These are phyloP conservation scores for Lichtheimia ornata DNA, from an alignment of 371 early-diverging fungal species.

Conservation along the genomic window DNA sequence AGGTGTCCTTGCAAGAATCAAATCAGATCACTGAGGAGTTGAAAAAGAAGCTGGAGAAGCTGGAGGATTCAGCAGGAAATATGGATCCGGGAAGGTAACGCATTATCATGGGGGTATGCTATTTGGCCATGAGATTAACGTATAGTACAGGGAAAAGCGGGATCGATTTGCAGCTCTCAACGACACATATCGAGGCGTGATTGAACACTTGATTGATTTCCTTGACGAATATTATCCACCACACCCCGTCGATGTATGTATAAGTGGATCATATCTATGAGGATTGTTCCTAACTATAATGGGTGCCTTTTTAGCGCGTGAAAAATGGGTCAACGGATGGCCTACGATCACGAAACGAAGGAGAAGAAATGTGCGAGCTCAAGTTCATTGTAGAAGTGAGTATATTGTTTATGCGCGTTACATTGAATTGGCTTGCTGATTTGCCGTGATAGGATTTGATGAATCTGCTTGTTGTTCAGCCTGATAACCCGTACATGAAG, in stretches of 20 bases:
- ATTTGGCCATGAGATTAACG: no score
- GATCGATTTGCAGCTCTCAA: slow-evolving; percentile 15
- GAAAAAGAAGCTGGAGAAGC: slow-evolving; percentile 15
- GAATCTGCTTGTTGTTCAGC: slow-evolving; percentile 48
- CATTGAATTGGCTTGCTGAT: neutral
- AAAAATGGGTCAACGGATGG: neutral
- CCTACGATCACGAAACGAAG: slow-evolving; percentile 3
- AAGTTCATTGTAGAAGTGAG: slow-evolving; percentile 37
- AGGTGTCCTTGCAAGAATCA: slow-evolving; percentile 21
- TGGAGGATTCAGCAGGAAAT: slow-evolving; percentile 4
- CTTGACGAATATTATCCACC: slow-evolving; percentile 50
- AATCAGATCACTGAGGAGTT: slow-evolving; percentile 21
- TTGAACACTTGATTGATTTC: slow-evolving; percentile 48
- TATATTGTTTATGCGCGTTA: neutral
- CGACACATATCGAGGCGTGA: slow-evolving; percentile 21
- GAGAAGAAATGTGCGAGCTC: slow-evolving; percentile 31
- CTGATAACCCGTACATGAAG: slow-evolving; percentile 49
- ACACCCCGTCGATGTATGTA: slow-evolving; percentile 41
- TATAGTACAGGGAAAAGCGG: neutral
- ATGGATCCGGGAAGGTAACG: slow-evolving; percentile 6
- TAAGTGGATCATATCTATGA: neutral
- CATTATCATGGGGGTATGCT: neutral
- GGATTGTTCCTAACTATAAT: neutral
- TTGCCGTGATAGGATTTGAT: slow-evolving; percentile 46
- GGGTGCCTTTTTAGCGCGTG: neutral